phyloP scores from a whole-genome alignment of 1,139 yeast species.

The Lodderomyces oxycetoniae region DNA sequence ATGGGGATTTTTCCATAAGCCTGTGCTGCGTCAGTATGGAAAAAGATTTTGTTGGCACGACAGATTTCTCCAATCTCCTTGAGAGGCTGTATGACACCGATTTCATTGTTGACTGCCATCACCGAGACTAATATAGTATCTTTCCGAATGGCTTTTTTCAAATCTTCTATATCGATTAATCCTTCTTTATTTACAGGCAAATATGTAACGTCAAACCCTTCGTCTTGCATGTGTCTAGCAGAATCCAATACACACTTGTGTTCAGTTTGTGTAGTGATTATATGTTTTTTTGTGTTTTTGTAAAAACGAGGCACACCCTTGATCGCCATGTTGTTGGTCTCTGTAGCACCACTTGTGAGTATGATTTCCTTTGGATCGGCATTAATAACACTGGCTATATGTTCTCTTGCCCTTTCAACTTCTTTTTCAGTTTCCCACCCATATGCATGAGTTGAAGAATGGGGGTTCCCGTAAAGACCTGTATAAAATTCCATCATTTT shows the following conservation, averaged over 20 bases:
- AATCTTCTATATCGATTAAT: conserved; percentile 66
- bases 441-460: conserved; percentile 93
- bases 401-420: conserved; percentile 79
- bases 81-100: conserved; percentile 94
- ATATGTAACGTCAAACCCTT: conserved; percentile 94
- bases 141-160: conserved; percentile 80
- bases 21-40: conserved; percentile 99
- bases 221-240: conserved; percentile 90
- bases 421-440: conserved; percentile 98
- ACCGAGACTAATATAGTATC: conserved; percentile 90
- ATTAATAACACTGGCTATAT: conserved; percentile 76
- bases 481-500: conserved; percentile 90
- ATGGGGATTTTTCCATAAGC: conserved; percentile 92
- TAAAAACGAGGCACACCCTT: conserved; percentile 96
- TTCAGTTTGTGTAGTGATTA: conserved; percentile 94
- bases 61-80: conserved; percentile 91
- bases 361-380: conserved; percentile 97
- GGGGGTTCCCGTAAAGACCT: conserved; percentile 95
- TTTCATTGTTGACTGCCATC: conserved; percentile 97
- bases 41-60: conserved; percentile 80
- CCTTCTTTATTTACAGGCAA: conserved; percentile 83
- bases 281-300: conserved; percentile 83
- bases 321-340: conserved; percentile 87
- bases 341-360: conserved; percentile 98
- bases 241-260: conserved; percentile 98